These are phyloP conservation scores for Termitomyces sp. DNA, from an alignment of 768 basidiomycete species.

Conservation along the genomic window DNA sequence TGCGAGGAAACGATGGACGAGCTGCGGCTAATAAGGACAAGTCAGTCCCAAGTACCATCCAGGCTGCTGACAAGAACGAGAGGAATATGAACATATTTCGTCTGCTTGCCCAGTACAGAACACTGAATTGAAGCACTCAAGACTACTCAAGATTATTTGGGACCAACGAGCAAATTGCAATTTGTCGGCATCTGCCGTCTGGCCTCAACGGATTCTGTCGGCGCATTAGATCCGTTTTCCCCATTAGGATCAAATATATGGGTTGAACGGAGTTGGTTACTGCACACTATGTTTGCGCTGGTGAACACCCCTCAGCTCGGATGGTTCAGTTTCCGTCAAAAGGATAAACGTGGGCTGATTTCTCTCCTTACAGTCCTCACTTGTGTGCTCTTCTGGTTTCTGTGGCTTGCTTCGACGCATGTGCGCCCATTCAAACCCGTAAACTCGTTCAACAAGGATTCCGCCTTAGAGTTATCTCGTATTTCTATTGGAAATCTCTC, in stretches of 20 bases:
- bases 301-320: not conserved
- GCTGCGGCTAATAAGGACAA: too few species aligned
- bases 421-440: not conserved
- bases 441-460: not conserved
- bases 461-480: not conserved
- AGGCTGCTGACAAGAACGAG: too few species aligned
- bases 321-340: not conserved
- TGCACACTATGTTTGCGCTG: not conserved
- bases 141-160: too few species aligned
- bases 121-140: too few species aligned
- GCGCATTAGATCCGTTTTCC: not conserved
- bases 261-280: too few species aligned
- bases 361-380: not conserved
- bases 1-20: too few species aligned
- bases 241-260: not conserved
- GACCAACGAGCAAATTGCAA: too few species aligned
- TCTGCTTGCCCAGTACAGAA: too few species aligned
- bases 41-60: too few species aligned
- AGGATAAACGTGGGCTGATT: not conserved
- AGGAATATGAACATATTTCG: too few species aligned
- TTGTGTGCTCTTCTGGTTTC: not conserved
- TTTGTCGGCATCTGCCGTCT: too few species aligned
- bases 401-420: not conserved
- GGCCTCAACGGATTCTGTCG: too few species aligned
- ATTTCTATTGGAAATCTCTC: not conserved